These are phyloP conservation scores for Suillus plorans DNA, from an alignment of 768 basidiomycete species.

Conservation along the genomic window DNA sequence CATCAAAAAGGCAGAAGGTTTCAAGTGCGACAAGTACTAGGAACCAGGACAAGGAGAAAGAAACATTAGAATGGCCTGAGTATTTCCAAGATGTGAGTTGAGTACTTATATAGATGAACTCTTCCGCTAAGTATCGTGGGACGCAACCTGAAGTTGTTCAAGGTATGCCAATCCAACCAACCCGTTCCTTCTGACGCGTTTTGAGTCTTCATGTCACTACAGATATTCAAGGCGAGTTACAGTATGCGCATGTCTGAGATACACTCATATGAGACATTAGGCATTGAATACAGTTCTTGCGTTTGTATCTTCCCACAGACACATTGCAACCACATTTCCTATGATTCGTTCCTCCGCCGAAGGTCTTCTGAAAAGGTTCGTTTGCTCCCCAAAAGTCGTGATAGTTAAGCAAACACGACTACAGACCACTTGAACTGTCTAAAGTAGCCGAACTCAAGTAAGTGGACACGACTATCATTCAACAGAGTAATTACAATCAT, in stretches of 20 bases:
- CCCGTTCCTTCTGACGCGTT: neutral
- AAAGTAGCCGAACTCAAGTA: constrained; percentile 86
- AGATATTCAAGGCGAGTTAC: constrained; percentile 45
- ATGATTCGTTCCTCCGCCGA: constrained; percentile 80
- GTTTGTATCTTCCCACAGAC: constrained; percentile 79
- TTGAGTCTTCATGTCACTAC: neutral
- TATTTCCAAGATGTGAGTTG: constrained; percentile 54
- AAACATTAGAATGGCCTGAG: constrained; percentile 50
- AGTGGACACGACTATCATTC: neutral
- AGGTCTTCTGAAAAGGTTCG: constrained; percentile 70
- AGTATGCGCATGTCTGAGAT: neutral
- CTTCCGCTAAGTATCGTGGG: constrained; percentile 3
- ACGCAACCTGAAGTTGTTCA: constrained; percentile 47
- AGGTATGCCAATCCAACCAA: constrained; percentile 40
- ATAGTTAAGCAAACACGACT: constrained; percentile 3
- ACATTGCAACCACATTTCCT: constrained; percentile 77
- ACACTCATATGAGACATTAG: constrained; percentile 34
- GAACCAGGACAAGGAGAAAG: constrained; percentile 21
- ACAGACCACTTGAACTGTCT: constrained; percentile 74
- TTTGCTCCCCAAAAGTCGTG: neutral
- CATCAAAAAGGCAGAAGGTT: constrained; percentile 19
- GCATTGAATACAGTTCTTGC: constrained; percentile 88
- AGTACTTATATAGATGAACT: no score
- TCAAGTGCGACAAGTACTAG: constrained; percentile 8
- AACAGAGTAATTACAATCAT: neutral